Evolutionary conservation across 2,329 filamentous ascomycete species (phyloP).

Genomic region (Simplicillium aogashimaense): DNA sequence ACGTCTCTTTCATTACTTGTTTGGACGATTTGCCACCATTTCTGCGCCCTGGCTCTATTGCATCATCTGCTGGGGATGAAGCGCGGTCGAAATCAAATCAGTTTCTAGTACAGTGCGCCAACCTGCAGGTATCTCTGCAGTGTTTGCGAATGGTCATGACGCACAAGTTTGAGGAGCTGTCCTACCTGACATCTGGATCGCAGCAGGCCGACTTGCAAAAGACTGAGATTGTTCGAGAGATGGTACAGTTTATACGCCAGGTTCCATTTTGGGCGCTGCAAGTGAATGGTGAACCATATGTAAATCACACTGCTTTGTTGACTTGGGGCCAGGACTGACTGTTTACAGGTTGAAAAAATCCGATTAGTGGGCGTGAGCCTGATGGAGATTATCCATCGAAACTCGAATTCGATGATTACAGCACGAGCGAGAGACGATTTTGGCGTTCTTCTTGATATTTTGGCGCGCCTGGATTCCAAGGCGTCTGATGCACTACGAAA

Average conservation of each 20-base stretch:
- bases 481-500: conserved; percentile 29
- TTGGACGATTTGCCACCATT: conserved; percentile 26
- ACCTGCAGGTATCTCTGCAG: conserved; percentile 28
- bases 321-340: no score
- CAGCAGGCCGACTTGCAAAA: conserved; percentile 23
- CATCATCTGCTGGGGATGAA: conserved; percentile 8
- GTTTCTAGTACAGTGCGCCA: conserved; percentile 27
- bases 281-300: conserved; percentile 28
- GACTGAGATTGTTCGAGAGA: conserved; percentile 32
- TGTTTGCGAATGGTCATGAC: conserved; percentile 30
- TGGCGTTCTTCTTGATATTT: conserved; percentile 25
- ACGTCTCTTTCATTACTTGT: conserved; percentile 28
- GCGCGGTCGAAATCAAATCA: conserved; percentile 17
- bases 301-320: conserved; percentile 7
- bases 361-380: conserved; percentile 26
- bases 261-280: conserved; percentile 31
- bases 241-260: conserved; percentile 27
- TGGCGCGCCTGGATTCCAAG: conserved; percentile 30
- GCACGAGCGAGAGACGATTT: conserved; percentile 27
- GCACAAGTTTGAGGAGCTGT: conserved; percentile 22
- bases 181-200: conserved; percentile 17
- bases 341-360: conserved; percentile 26
- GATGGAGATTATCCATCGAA: conserved; percentile 26
- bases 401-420: conserved; percentile 24
- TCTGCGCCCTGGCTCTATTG: conserved; percentile 19